These are phyloP conservation scores for Phytopythium sindhum DNA, from an alignment of 352 stramenopile species.

Conservation along the genomic window DNA sequence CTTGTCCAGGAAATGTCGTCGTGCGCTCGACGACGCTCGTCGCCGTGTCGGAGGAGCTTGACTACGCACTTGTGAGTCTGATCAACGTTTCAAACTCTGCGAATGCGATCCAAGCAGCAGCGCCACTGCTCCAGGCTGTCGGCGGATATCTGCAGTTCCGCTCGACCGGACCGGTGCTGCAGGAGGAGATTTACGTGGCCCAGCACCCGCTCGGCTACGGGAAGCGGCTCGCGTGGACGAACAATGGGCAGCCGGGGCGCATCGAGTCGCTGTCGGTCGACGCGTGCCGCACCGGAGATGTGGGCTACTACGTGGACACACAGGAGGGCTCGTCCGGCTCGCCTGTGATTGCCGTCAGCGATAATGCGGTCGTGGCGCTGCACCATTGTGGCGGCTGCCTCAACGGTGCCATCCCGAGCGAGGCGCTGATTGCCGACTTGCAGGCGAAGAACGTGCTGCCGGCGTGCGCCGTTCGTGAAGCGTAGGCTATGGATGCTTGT, in stretches of 20 bases:
- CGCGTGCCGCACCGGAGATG: constrained; percentile 47
- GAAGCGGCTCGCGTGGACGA: constrained; percentile 50
- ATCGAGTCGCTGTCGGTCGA: constrained; percentile 38
- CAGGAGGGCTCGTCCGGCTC: constrained; percentile 69
- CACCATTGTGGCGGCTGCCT: constrained; percentile 77
- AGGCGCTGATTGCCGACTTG: neutral
- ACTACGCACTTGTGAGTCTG: constrained; percentile 73
- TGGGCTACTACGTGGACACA: constrained; percentile 72
- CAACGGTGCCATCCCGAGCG: constrained; percentile 51
- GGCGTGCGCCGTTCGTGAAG: neutral
- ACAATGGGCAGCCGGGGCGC: constrained; percentile 25
- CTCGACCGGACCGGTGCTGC: constrained; percentile 32
- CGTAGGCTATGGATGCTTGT: neutral
- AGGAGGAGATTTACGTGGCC: constrained; percentile 60
- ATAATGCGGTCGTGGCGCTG: constrained; percentile 65
- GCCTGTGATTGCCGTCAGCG: constrained; percentile 45
- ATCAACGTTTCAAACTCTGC: constrained; percentile 9
- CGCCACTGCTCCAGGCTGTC: constrained; percentile 28
- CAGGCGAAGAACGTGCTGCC: neutral
- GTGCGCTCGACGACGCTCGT: constrained; percentile 39
- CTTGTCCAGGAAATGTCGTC: constrained; percentile 34
- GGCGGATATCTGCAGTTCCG: constrained; percentile 65
- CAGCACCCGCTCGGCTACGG: constrained; percentile 63
- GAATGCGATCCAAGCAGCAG: neutral
- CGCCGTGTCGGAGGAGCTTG: constrained; percentile 26